These are phyloP conservation scores for Zygosaccharomyces pseudobailii DNA, from an alignment of 1,139 yeast genomes.

Conservation along the genomic window DNA sequence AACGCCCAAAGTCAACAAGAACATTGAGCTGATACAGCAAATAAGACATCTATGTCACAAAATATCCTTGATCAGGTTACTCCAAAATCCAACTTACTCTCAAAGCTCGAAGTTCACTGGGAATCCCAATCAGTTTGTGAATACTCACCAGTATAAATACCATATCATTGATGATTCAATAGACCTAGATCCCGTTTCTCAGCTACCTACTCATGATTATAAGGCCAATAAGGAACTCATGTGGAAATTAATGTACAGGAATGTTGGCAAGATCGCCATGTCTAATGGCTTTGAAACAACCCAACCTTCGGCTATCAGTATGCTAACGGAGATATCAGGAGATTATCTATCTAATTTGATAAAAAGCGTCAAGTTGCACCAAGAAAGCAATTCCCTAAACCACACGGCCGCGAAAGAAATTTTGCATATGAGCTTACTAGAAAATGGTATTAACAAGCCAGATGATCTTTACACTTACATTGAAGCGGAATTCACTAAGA, in stretches of 20 bases:
- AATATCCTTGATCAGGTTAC: conserved; percentile 84
- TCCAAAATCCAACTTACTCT: conserved; percentile 48
- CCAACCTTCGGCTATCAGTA: conserved; percentile 70
- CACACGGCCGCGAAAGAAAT: conserved; percentile 43
- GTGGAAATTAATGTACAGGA: conserved; percentile 60
- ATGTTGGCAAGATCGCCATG: conserved; percentile 79
- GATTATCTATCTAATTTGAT: conserved; percentile 72
- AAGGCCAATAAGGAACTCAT: conserved; percentile 54
- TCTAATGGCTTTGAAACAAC: conserved; percentile 89
- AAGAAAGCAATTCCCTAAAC: conserved; percentile 56
- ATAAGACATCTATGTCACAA: conserved; percentile 85
- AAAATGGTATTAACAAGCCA: conserved; percentile 81
- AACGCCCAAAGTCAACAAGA: conserved; percentile 55
- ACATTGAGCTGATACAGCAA: conserved; percentile 77
- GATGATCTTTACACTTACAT: conserved; percentile 71
- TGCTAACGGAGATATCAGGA: conserved; percentile 80
- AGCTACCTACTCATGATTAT: conserved; percentile 58
- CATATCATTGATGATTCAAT: conserved; percentile 47
- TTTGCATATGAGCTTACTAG: conserved; percentile 60
- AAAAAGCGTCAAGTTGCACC: conserved; percentile 61
- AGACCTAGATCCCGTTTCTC: conserved; percentile 77
- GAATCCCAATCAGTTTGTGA: conserved; percentile 19
- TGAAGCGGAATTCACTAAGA: conserved; percentile 67
- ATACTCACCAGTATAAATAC: conserved; percentile 23
- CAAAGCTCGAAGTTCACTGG: conserved; percentile 15